phyloP scores from a whole-genome alignment of 2,329 filamentous ascomycete genomes.

The Biscogniauxia mediterranea region DNA sequence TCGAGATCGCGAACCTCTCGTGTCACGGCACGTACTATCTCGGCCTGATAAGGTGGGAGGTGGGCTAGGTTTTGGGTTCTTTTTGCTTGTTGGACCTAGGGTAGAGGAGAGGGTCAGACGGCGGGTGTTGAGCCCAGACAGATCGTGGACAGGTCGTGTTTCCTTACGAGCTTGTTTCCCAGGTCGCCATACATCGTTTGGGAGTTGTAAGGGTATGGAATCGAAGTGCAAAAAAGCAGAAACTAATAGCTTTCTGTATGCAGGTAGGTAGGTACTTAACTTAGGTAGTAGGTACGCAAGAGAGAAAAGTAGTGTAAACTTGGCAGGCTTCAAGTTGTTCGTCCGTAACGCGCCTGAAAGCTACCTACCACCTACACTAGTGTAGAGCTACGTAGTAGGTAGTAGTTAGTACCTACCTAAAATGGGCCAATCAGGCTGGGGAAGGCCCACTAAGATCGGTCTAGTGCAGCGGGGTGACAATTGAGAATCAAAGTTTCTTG shows the following conservation, averaged over 20 bases:
- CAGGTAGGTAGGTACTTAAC: too few relatives aligned
- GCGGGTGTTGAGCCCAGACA: background rate
- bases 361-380: too few relatives aligned
- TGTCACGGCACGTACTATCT: slow-evolving; percentile 81
- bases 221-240: too few relatives aligned
- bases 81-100: slow-evolving; percentile 91
- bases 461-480: slow-evolving; percentile 7
- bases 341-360: background rate
- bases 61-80: slow-evolving; percentile 82
- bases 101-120: slow-evolving; percentile 9
- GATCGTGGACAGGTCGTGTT: slow-evolving; percentile 1
- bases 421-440: background rate
- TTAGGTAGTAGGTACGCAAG: too few relatives aligned
- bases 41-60: slow-evolving; percentile 88
- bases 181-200: slow-evolving; percentile 78
- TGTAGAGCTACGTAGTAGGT: too few relatives aligned
- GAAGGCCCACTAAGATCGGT: slow-evolving; percentile 6
- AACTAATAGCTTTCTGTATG: too few relatives aligned
- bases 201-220: background rate
- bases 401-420: background rate
- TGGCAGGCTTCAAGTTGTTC: too few relatives aligned
- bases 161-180: slow-evolving; percentile 75
- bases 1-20: slow-evolving; percentile 93
- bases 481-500: slow-evolving; percentile 9
- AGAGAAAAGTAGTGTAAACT: too few relatives aligned